phyloP scores from a whole-genome alignment of 805 yeast species.

The Maudiozyma bulderi region DNA sequence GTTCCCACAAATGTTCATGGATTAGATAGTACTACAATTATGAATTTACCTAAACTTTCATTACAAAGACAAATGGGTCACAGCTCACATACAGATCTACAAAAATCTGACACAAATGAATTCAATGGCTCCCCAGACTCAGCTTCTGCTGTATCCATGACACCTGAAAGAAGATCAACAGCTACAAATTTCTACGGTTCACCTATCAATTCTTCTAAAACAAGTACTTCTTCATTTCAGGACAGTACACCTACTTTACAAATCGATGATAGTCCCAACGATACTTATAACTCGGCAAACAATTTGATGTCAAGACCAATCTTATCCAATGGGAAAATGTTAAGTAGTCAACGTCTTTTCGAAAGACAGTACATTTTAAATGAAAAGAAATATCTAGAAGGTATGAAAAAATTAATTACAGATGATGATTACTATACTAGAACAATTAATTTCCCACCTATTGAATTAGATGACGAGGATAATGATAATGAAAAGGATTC shows the following conservation, averaged over 20 bases:
- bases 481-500: constrained; percentile 17
- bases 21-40: not conserved
- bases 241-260: not conserved
- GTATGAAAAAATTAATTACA: constrained; percentile 48
- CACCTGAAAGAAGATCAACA: not conserved
- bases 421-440: constrained; percentile 64
- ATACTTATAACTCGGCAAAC: not conserved
- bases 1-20: not conserved
- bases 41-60: constrained; percentile 1
- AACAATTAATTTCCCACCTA: constrained; percentile 38
- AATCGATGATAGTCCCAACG: not conserved
- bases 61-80: not conserved
- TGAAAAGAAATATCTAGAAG: constrained; percentile 56
- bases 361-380: constrained; percentile 36
- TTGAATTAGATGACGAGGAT: constrained; percentile 3
- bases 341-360: constrained; percentile 6
- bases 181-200: not conserved
- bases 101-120: not conserved
- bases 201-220: not conserved
- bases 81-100: not conserved
- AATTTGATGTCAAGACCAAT: not conserved
- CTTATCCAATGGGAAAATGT: not conserved
- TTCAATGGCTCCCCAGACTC: not conserved
- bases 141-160: not conserved
- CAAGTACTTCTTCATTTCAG: not conserved